phyloP scores from a whole-genome alignment of 2,329 filamentous ascomycete genomes.

The Taxawa tesnikishii region DNA sequence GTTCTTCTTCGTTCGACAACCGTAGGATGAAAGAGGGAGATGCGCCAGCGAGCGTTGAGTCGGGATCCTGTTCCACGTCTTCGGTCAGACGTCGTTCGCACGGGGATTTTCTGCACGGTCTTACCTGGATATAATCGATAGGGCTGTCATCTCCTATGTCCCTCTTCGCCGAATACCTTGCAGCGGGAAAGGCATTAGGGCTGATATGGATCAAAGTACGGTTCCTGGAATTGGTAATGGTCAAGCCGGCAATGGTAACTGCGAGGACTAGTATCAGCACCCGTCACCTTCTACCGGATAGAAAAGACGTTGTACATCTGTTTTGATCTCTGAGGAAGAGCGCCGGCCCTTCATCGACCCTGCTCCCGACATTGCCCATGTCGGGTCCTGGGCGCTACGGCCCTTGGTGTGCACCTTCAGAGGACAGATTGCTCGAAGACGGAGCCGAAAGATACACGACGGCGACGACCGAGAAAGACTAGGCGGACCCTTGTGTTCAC shows the following conservation, averaged over 20 bases:
- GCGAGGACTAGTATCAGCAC: constrained; percentile 6
- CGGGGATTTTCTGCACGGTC: too few relatives aligned
- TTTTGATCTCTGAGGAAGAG: constrained; percentile 86
- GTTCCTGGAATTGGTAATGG: constrained; percentile 67
- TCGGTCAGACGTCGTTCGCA: too few relatives aligned
- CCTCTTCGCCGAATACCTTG: constrained; percentile 60
- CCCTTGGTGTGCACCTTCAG: constrained; percentile 3
- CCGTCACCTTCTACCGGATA: neutral
- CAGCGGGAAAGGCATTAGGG: constrained; percentile 81
- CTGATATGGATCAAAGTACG: constrained; percentile 64
- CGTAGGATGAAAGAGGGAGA: constrained; percentile 72
- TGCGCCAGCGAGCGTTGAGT: constrained; percentile 30
- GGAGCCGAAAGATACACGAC: neutral
- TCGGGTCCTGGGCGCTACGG: constrained; percentile 8
- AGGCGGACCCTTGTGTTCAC: too few relatives aligned
- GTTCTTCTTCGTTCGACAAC: constrained; percentile 79
- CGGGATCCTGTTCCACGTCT: constrained; percentile 88
- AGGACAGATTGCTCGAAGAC: neutral
- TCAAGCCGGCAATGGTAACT: constrained; percentile 82
- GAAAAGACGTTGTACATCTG: constrained; percentile 53
- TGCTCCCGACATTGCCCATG: constrained; percentile 91
- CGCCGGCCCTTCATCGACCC: constrained; percentile 66
- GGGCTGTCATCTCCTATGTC: constrained; percentile 61
- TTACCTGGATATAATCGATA: constrained; percentile 86
- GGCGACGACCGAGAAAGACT: too few relatives aligned